Percentiles rank a stretch among this genome's conserved stretches.
These are phyloP conservation scores for Osmanthus fragrans DNA, from an alignment of 257 asterid species.

Conservation along the genomic window DNA sequence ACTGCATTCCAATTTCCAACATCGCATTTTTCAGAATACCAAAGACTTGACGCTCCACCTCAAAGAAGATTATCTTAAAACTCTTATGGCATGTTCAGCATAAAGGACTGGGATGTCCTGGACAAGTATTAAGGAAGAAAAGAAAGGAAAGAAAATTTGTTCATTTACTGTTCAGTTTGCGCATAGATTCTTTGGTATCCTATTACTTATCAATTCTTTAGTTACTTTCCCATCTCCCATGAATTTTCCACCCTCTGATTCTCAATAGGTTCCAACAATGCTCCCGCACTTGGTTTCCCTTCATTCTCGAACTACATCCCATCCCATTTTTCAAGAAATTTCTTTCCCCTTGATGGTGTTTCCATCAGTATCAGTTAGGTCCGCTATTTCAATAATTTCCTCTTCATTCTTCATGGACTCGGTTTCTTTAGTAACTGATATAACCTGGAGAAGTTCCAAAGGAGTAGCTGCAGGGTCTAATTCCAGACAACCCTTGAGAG, in stretches of 20 bases:
- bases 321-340: slow-evolving; percentile 25
- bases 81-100: not conserved
- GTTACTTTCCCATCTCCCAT: not conserved
- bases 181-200: not conserved
- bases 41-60: not conserved
- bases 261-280: not conserved
- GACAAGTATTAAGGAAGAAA: not conserved
- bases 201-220: not conserved
- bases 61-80: not conserved
- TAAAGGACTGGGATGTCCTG: not conserved
- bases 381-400: slow-evolving; percentile 30
- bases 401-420: slow-evolving; percentile 39
- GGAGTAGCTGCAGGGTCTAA: slow-evolving; percentile 78
- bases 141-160: not conserved
- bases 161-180: not conserved
- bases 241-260: not conserved
- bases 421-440: slow-evolving; percentile 34
- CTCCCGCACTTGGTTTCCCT: not conserved
- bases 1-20: not conserved
- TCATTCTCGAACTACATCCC: not conserved
- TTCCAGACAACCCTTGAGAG: slow-evolving; percentile 55
- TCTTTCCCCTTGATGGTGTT: slow-evolving; percentile 27
- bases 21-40: not conserved
- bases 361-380: slow-evolving; percentile 30
- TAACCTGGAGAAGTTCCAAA: slow-evolving; percentile 50